Percentiles rank a stretch among this genome's conserved stretches.
phyloP scores from a whole-genome alignment of 2,329 filamentous ascomycete genomes.

The Stachybotrys chlorohalonatus region DNA sequence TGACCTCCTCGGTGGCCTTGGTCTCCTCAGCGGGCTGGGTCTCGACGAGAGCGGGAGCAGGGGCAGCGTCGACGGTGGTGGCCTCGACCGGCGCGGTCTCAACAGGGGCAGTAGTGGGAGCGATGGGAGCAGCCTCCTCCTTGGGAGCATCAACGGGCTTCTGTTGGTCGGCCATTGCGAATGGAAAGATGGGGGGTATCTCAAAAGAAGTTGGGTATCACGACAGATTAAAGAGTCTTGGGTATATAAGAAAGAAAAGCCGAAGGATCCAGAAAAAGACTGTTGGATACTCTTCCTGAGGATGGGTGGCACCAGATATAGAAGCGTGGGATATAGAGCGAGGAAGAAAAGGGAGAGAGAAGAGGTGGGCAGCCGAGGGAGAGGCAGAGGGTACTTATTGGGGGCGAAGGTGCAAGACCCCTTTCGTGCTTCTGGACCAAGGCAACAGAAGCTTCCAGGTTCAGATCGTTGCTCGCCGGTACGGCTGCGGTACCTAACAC shows the following conservation, averaged over 20 bases:
- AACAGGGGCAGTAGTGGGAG: constrained; percentile 13
- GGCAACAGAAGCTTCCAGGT: constrained; percentile 1
- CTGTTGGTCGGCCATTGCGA: constrained; percentile 64
- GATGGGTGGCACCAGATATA: constrained; percentile 19
- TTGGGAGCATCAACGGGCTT: constrained; percentile 56
- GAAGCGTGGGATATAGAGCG: constrained; percentile 12
- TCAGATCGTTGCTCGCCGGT: constrained; percentile 3
- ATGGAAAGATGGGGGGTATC: constrained; percentile 31
- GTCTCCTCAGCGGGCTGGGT: constrained; percentile 31
- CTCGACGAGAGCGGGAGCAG: constrained; percentile 28
- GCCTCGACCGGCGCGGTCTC: constrained; percentile 30
- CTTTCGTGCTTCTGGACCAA: constrained; percentile 1
- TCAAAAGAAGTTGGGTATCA: constrained; percentile 40
- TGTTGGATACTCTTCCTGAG: constrained; percentile 15
- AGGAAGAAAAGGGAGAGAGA: constrained; percentile 21
- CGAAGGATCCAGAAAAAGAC: constrained; percentile 22
- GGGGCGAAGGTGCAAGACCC: constrained; percentile 9
- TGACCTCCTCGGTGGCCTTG: constrained; percentile 25
- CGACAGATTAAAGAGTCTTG: constrained; percentile 32
- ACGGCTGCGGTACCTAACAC: constrained; percentile 6
- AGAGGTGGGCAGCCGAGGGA: constrained; percentile 17
- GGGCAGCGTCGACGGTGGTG: constrained; percentile 21
- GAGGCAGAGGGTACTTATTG: constrained; percentile 34
- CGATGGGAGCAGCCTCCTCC: constrained; percentile 30
- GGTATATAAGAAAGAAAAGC: constrained; percentile 26